phyloP scores from a whole-genome alignment of 352 stramenopile genomes.

The Phytophthora colocasiae region DNA sequence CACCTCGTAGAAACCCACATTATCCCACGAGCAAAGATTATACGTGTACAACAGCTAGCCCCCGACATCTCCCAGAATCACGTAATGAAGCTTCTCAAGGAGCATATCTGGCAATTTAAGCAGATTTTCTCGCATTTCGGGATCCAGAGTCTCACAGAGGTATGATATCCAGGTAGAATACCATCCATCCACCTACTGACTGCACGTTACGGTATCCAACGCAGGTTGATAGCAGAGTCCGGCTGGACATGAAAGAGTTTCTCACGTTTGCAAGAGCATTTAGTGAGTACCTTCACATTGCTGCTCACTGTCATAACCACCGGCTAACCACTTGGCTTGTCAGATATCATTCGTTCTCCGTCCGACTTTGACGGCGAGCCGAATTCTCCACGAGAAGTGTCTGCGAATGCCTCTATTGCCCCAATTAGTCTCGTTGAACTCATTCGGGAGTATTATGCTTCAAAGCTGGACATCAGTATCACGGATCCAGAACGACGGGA shows the following conservation, averaged over 20 bases:
- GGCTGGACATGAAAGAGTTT: constrained; percentile 69
- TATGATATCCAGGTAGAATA: constrained; percentile 14
- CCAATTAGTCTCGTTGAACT: constrained; percentile 72
- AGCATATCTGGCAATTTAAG: constrained; percentile 77
- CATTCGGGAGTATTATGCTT: constrained; percentile 73
- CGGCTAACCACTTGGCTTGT: constrained; percentile 7
- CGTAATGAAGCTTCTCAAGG: constrained; percentile 73
- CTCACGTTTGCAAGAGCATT: constrained; percentile 75
- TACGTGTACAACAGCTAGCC: constrained; percentile 65
- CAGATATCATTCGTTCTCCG: constrained; percentile 60
- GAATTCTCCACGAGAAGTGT: constrained; percentile 39
- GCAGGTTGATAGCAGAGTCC: constrained; percentile 59
- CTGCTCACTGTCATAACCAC: background rate
- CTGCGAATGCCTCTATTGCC: constrained; percentile 40
- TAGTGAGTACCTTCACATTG: constrained; percentile 42
- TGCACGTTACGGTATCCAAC: background rate
- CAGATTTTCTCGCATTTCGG: constrained; percentile 83
- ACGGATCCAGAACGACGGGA: constrained; percentile 56
- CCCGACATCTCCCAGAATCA: constrained; percentile 73
- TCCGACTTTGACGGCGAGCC: constrained; percentile 63
- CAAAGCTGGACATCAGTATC: constrained; percentile 80
- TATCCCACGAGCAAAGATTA: constrained; percentile 57
- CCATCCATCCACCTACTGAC: background rate
- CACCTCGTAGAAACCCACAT: constrained; percentile 58
- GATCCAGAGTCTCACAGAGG: constrained; percentile 65